phyloP scores from a whole-genome alignment of 2,329 filamentous ascomycete species.

The Reticulascus tulasneorum region DNA sequence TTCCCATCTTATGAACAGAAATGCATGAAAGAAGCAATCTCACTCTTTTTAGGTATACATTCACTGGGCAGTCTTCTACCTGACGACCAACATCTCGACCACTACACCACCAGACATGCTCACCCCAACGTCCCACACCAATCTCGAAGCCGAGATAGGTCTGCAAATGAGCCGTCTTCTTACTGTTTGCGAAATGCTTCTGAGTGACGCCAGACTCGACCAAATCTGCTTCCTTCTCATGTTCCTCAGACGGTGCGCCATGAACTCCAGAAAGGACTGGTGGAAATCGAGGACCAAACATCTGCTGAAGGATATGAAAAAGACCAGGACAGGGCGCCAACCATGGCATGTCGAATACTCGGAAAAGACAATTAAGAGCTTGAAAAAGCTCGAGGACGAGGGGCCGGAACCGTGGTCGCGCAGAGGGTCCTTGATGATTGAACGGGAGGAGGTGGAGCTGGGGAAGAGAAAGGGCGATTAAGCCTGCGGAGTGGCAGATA shows the following conservation, averaged over 20 bases:
- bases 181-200: constrained; percentile 13
- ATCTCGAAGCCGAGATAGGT: constrained; percentile 6
- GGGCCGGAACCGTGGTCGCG: background rate
- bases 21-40: too few relatives aligned
- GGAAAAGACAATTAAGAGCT: background rate
- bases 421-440: background rate
- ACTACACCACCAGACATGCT: background rate
- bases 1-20: background rate
- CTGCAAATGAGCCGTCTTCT: constrained; percentile 11
- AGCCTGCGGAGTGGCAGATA: too few relatives aligned
- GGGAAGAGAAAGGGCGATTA: constrained; percentile 3
- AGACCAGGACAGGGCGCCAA: constrained; percentile 1
- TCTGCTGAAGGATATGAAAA: constrained; percentile 9
- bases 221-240: constrained; percentile 13
- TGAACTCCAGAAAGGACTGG: constrained; percentile 4
- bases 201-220: constrained; percentile 9
- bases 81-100: constrained; percentile 4
- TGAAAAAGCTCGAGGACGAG: background rate
- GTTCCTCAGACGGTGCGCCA: constrained; percentile 6
- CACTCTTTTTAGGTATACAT: constrained; percentile 5
- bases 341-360: constrained; percentile 11
- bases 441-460: background rate
- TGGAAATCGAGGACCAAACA: constrained; percentile 7
- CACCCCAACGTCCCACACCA: background rate
- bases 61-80: constrained; percentile 10